Evolutionary conservation across 2,329 filamentous ascomycete species (phyloP), one percentile per base, ranked within the genome.

Genomic region (Teratosphaeria viscida): DNA sequence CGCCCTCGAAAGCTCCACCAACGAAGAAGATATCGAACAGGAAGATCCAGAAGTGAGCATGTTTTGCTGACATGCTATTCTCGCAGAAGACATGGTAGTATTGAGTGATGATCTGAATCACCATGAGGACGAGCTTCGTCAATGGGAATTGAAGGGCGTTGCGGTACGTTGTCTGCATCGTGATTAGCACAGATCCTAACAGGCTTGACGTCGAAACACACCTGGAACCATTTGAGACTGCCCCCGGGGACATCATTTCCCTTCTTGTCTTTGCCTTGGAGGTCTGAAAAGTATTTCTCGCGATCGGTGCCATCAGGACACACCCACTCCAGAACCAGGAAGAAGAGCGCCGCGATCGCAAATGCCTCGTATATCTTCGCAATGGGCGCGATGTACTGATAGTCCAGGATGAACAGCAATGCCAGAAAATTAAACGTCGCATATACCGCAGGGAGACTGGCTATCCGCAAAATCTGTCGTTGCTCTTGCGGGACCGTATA

Each of bases 401-500:
- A 63, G n/a, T 61, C 61, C 4, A 35, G 27, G 52, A 61, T 63
- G 58, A 64, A 65, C 19, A 55, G 60, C 12, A 64, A 54, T 2
- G 62, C 59, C 6, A 65, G 54, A 49, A 65, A 63, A 49, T 61
- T 59, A 60, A 65, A 63, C 2, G 64, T 49, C 27, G 54, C 52
- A 53, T 62, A 64, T n/a, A 60, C 59, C 10, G 59, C 56, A 2
- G 62, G 64, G 16, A 63, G 35, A 29, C 57, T 57, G 26, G 61
- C 52, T 35, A 64, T 63, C 12, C 64, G 59, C 1, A 65, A 56
- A 23, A 65, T 64, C 47, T 65, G 64, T 14, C 64, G 62, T 49
- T 65, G 64, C 59, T 65, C 64, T 54, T 64, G 62, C 16, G 62
- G 61, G 26, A 56, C 60, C 8, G 59, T 65, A 57, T 63, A 65